Evolutionary conservation across 2,329 filamentous ascomycete genomes (phyloP).

Genomic region (Chaetomium strumarium): DNA sequence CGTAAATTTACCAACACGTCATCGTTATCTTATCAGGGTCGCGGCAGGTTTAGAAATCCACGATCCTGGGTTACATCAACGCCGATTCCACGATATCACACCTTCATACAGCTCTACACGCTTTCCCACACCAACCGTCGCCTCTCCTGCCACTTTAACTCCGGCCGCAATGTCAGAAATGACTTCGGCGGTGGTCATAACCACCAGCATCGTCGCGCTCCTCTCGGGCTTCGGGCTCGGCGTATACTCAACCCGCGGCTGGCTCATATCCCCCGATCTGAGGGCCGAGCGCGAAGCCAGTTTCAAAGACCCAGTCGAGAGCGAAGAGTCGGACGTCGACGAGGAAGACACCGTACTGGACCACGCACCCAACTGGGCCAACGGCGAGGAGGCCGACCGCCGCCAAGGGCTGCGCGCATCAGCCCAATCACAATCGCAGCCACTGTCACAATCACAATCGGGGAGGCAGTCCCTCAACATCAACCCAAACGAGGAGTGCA

Average conservation of each 20-base stretch:
- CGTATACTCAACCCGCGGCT: conserved; percentile 61
- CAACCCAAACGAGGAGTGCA: conserved; percentile 70
- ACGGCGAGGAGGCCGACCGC: conserved; percentile 53
- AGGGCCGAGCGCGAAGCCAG: conserved; percentile 51
- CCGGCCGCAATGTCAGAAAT: not conserved
- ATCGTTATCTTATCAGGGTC: too few relatives aligned
- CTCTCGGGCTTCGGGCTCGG: conserved; percentile 77
- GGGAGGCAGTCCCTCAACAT: conserved; percentile 29
- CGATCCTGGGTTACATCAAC: too few relatives aligned
- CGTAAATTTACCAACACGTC: too few relatives aligned
- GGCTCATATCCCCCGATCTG: conserved; percentile 52
- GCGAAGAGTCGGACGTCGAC: conserved; percentile 63
- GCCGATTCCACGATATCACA: too few relatives aligned
- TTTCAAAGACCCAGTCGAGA: conserved; percentile 57
- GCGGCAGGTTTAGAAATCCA: too few relatives aligned
- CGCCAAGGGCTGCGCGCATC: conserved; percentile 47
- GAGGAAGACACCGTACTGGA: conserved; percentile 54
- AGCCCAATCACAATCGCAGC: not conserved
- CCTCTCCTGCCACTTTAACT: not conserved
- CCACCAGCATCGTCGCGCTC: conserved; percentile 67
- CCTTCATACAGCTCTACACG: not conserved
- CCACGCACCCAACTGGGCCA: conserved; percentile 63
- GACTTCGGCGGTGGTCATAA: conserved; percentile 49
- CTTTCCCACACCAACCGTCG: not conserved
- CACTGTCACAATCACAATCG: conserved; percentile 8